Percentiles rank a stretch among this genome's conserved stretches.
These are phyloP conservation scores for Xylaria telfairii DNA, from an alignment of 495 filamentous ascomycete genomes.

Conservation along the genomic window DNA sequence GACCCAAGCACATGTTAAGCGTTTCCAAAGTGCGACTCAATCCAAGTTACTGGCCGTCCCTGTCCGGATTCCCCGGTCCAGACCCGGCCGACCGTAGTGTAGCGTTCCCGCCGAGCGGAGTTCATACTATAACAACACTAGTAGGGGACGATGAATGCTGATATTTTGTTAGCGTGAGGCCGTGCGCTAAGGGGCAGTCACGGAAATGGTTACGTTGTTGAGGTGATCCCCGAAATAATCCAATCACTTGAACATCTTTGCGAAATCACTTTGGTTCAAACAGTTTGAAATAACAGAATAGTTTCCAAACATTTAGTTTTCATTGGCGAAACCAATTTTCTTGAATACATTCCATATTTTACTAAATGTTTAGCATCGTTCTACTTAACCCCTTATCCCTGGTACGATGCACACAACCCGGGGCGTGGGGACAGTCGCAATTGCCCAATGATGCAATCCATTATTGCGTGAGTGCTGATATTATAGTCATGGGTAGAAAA, in stretches of 20 bases:
- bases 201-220: background rate
- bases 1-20: background rate
- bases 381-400: background rate
- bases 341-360: too few relatives aligned
- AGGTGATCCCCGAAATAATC: background rate
- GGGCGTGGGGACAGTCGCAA: background rate
- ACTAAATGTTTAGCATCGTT: too few relatives aligned
- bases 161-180: background rate
- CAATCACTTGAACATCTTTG: background rate
- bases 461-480: background rate
- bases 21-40: background rate
- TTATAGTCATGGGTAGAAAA: background rate
- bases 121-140: conserved; percentile 6
- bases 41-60: background rate
- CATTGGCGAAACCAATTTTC: background rate
- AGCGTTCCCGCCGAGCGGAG: background rate
- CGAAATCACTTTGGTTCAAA: background rate
- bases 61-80: background rate
- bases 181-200: background rate
- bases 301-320: background rate
- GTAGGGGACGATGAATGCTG: background rate
- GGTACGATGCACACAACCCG: background rate
- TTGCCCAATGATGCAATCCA: background rate
- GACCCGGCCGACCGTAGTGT: too few relatives aligned
- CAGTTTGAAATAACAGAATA: background rate